These are phyloP conservation scores for Skeletonema grethae DNA, from an alignment of 108 stramenopile species.

Conservation along the genomic window DNA sequence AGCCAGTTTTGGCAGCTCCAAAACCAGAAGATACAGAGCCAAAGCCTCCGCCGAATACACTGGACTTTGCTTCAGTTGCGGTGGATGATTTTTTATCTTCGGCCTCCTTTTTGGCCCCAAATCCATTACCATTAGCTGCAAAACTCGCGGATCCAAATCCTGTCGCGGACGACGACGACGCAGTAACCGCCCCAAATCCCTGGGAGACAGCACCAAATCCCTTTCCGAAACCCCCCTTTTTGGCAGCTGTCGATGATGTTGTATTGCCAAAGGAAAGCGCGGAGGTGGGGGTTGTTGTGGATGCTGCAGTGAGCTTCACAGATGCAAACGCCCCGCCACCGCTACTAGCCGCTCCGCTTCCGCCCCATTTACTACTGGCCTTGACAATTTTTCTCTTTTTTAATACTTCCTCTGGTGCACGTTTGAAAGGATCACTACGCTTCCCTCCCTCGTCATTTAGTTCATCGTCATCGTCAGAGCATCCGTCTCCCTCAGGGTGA, in stretches of 20 bases:
- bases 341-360: not conserved
- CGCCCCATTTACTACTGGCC: slow-evolving; percentile 33
- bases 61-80: slow-evolving; percentile 7
- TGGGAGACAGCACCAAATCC: slow-evolving; percentile 20
- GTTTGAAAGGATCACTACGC: slow-evolving; percentile 44
- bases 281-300: not conserved
- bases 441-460: slow-evolving; percentile 41
- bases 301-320: slow-evolving; percentile 18
- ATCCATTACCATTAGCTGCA: not conserved
- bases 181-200: slow-evolving; percentile 28
- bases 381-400: slow-evolving; percentile 37
- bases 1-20: slow-evolving; percentile 27
- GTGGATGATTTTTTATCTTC: not conserved
- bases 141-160: slow-evolving; percentile 1
- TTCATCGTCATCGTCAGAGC: slow-evolving; percentile 25
- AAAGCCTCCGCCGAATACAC: slow-evolving; percentile 36
- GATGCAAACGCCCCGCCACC: slow-evolving; percentile 18
- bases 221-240: slow-evolving; percentile 15
- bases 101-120: slow-evolving; percentile 5
- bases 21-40: slow-evolving; percentile 29
- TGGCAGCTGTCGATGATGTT: slow-evolving; percentile 4
- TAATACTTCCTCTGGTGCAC: slow-evolving; percentile 31
- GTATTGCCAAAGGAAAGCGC: slow-evolving; percentile 32
- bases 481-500: slow-evolving; percentile 19
- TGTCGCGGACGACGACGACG: not conserved